These are phyloP conservation scores for Umbilicus rupestris DNA, from an alignment of 164 flowering plant species.

Conservation along the genomic window DNA sequence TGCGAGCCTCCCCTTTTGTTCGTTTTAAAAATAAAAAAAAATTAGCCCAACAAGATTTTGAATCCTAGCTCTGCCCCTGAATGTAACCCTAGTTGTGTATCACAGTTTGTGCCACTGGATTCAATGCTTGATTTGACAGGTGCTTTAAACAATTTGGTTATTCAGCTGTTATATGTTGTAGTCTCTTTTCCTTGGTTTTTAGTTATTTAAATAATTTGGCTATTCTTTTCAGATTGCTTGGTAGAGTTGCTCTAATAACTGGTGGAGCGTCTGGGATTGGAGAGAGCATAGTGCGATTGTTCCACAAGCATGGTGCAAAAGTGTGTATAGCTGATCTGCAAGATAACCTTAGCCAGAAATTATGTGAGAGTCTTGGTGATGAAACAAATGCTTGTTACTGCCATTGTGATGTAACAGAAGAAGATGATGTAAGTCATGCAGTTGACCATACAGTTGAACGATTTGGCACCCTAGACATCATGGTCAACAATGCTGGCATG, in stretches of 20 bases:
- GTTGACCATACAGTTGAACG: conserved; percentile 47
- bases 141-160: background rate
- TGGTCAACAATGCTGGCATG: conserved; percentile 86
- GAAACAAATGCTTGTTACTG: conserved; percentile 25
- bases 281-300: conserved; percentile 58
- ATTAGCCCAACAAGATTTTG: too few relatives aligned
- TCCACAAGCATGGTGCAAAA: conserved; percentile 68
- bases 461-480: conserved; percentile 69
- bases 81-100: too few relatives aligned
- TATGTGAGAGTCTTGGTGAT: conserved; percentile 40
- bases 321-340: conserved; percentile 61
- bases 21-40: too few relatives aligned
- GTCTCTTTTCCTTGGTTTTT: too few relatives aligned
- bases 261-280: conserved; percentile 92
- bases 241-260: conserved; percentile 74
- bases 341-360: conserved; percentile 39
- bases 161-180: background rate
- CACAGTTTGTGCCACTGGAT: too few relatives aligned
- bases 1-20: too few relatives aligned
- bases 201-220: background rate
- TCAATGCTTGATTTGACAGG: background rate
- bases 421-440: conserved; percentile 50
- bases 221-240: conserved; percentile 40
- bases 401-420: conserved; percentile 64
- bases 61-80: too few relatives aligned